A percentile compares a stretch with the other conserved stretches of the same genome.
phyloP scores from a whole-genome alignment of 352 stramenopile genomes.

The Pythium volutum region DNA sequence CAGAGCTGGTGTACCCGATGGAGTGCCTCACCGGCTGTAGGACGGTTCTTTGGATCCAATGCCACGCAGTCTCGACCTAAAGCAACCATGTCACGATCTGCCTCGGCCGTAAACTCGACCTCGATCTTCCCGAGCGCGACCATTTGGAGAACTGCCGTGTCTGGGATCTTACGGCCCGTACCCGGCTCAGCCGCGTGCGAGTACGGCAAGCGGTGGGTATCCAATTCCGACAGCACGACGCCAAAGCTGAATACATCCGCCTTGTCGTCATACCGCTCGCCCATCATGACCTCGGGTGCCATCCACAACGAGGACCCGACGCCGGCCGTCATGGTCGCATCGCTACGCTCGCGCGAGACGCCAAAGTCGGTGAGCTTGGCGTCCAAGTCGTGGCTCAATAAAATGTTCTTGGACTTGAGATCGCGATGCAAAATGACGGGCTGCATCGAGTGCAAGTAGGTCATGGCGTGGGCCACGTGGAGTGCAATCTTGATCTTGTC shows the following conservation, averaged over 20 bases:
- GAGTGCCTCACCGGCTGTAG: slow-evolving; percentile 28
- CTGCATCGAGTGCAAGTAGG: slow-evolving; percentile 18
- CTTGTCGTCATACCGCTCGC: slow-evolving; percentile 18
- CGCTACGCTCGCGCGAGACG: slow-evolving; percentile 24
- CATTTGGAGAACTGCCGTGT: slow-evolving; percentile 25
- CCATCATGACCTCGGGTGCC: slow-evolving; percentile 31
- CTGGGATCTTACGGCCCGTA: not conserved
- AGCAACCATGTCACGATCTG: slow-evolving; percentile 1
- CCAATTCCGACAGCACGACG: slow-evolving; percentile 54
- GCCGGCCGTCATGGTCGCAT: slow-evolving; percentile 20
- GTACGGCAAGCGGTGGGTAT: slow-evolving; percentile 29
- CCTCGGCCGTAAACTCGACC: slow-evolving; percentile 30
- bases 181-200: slow-evolving; percentile 11
- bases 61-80: slow-evolving; percentile 28
- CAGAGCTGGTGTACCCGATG: slow-evolving; percentile 10
- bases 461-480: slow-evolving; percentile 17
- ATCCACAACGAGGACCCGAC: slow-evolving; percentile 26
- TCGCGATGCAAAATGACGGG: slow-evolving; percentile 19
- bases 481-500: slow-evolving; percentile 45
- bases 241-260: slow-evolving; percentile 84
- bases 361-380: slow-evolving; percentile 45
- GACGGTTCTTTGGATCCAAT: slow-evolving; percentile 28
- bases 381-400: slow-evolving; percentile 6
- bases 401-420: slow-evolving; percentile 24
- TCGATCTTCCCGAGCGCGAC: slow-evolving; percentile 28